Evolutionary conservation across 2,329 filamentous ascomycete genomes (phyloP).

Genomic region (Phyllosticta citriasiana): DNA sequence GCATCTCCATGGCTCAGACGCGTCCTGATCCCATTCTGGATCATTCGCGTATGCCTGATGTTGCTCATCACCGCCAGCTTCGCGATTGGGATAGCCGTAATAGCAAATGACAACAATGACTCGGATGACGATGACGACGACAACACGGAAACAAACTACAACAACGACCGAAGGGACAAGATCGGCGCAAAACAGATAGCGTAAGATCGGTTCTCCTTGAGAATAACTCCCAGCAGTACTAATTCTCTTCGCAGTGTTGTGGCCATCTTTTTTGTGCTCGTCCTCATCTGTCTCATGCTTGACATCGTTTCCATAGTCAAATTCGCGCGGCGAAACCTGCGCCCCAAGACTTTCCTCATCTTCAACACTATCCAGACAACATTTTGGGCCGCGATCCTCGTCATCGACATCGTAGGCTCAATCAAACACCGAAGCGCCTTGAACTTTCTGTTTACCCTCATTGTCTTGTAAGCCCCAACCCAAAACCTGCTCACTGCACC

Average conservation of each 20-base stretch:
- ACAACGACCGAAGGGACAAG: neutral
- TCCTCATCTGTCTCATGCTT: constrained; percentile 24
- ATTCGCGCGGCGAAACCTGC: constrained; percentile 23
- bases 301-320: constrained; percentile 26
- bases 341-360: constrained; percentile 24
- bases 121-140: neutral
- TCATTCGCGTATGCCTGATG: constrained; percentile 23
- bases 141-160: neutral
- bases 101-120: neutral
- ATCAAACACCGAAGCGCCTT: constrained; percentile 12
- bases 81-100: constrained; percentile 8
- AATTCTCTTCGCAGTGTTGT: constrained; percentile 17
- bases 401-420: constrained; percentile 23
- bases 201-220: neutral
- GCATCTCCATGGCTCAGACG: constrained; percentile 26
- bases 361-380: constrained; percentile 26
- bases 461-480: constrained; percentile 23
- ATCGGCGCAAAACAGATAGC: neutral
- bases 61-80: constrained; percentile 23
- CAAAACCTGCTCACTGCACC: too few species aligned
- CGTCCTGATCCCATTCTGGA: constrained; percentile 28
- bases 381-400: constrained; percentile 24
- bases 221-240: constrained; percentile 8
- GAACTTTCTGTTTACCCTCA: constrained; percentile 20
- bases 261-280: constrained; percentile 23